Conservation (phyloP, 805 yeast genomes). For the Zygosaccharomyces gambellarensis region DNA sequence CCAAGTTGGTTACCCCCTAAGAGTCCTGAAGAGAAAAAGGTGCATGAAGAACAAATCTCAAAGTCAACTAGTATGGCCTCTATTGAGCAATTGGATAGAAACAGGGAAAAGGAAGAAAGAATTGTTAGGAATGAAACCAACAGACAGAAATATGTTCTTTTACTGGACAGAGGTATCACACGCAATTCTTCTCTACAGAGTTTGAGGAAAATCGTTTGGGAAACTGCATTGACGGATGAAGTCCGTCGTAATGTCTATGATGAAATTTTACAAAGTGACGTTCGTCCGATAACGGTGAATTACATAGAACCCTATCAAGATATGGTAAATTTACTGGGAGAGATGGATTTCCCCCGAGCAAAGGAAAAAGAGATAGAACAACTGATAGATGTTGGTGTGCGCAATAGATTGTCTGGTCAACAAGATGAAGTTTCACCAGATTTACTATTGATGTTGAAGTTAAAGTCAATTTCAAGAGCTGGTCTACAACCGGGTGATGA, state of each 20-base stretch:
- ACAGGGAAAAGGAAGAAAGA: conserved; percentile 26
- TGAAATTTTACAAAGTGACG: conserved; percentile 25
- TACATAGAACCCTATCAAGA: conserved; percentile 40
- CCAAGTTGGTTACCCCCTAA: conserved; percentile 75
- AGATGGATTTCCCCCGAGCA: conserved; percentile 31
- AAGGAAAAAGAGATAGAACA: conserved; percentile 31
- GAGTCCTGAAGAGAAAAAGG: conserved; percentile 43
- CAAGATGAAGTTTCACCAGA: conserved; percentile 17
- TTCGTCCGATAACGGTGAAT: conserved; percentile 20
- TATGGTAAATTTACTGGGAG: conserved; percentile 28
- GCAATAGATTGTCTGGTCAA: conserved; percentile 15
- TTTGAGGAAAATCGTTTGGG: conserved; percentile 30
- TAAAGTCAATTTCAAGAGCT: conserved; percentile 35
- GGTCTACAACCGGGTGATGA: conserved; percentile 38
- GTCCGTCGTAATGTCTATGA: conserved; percentile 23
- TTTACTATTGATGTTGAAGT: conserved; percentile 29
- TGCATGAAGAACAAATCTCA: conserved; percentile 54
- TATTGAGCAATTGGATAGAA: conserved; percentile 30
- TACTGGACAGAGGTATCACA: conserved; percentile 32
- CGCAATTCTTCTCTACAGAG: conserved; percentile 29
- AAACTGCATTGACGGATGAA: conserved; percentile 26
- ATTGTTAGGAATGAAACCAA: conserved; percentile 27
- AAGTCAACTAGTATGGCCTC: conserved; percentile 35
- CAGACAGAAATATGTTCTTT: conserved; percentile 22
- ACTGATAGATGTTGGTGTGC: conserved; percentile 19